These are phyloP conservation scores for Ogataea wickerhamii DNA, from an alignment of 805 yeast genomes.

Conservation along the genomic window DNA sequence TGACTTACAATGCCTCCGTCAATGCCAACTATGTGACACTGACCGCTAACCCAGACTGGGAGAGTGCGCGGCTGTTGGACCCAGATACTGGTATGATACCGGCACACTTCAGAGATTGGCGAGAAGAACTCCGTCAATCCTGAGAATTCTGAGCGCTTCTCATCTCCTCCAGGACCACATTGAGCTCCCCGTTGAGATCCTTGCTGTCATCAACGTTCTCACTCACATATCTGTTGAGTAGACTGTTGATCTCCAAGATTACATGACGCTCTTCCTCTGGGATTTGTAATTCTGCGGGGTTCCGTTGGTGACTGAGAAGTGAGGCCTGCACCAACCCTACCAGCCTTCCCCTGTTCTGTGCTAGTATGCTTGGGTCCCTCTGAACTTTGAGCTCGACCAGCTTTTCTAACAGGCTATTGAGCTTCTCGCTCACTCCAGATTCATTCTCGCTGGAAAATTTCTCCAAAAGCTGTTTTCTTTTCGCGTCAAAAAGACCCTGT, in stretches of 20 bases:
- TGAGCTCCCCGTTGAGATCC: slow-evolving; percentile 12
- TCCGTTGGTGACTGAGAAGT: slow-evolving; percentile 31
- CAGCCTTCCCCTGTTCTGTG: slow-evolving; percentile 46
- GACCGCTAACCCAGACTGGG: slow-evolving; percentile 39
- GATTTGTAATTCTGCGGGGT: slow-evolving; percentile 2
- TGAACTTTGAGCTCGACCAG: slow-evolving; percentile 45
- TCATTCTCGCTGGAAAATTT: slow-evolving; percentile 38
- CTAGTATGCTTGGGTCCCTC: slow-evolving; percentile 44
- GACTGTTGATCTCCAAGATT: slow-evolving; percentile 17
- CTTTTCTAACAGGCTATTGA: slow-evolving; percentile 18
- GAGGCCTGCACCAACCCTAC: slow-evolving; percentile 53
- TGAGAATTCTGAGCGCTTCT: slow-evolving; percentile 2
- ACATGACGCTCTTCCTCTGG: slow-evolving; percentile 15
- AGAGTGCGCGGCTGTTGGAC: slow-evolving; percentile 28
- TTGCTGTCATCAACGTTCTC: slow-evolving; percentile 14
- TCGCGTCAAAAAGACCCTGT: slow-evolving; percentile 46
- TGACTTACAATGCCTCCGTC: slow-evolving; percentile 50
- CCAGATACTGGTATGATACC: slow-evolving; percentile 43
- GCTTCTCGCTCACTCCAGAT: slow-evolving; percentile 25
- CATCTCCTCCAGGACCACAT: slow-evolving; percentile 12
- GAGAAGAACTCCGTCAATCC: slow-evolving; percentile 28
- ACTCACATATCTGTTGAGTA: slow-evolving; percentile 19
- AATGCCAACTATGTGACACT: slow-evolving; percentile 49
- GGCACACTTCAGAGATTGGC: slow-evolving; percentile 52
- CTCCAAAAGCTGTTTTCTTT: slow-evolving; percentile 40